Base-by-base conservation (phyloP, 352 stramenopile species). In the Pythium coloratum region DNA sequence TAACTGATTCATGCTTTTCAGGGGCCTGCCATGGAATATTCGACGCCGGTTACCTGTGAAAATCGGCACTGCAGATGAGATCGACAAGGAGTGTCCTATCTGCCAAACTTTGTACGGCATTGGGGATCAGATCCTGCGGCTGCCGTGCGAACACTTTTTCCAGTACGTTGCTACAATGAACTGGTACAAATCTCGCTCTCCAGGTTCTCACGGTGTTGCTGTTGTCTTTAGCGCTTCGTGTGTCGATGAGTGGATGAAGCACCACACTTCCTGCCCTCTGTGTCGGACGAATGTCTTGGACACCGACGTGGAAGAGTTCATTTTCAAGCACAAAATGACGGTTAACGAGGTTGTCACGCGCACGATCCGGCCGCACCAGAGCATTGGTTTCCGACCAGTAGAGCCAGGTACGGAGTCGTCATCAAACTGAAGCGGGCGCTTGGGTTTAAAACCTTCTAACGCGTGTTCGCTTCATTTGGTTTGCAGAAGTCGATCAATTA, bases 121-220 rank as follows among this genome's bases (percentile, higher is more conserved):
- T 56, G 85, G 87, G 3, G 86, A 93, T 63, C 84, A 94, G 55
- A 93, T 95, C 50, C 82, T 91, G 32, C 93, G 85, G 42, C 68
- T 95, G 24, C 84, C 85, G 3, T 95, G 87, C 34, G 80, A 95
- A 54, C 87, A 95, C 53, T 95, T 93, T 58, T 95, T 95, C 75
- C 87, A 95, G 85, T 95, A 81, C 59, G 83, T 67, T 20, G 10
- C 46, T 47, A 60, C 33, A 2, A 38, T 38, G 38, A 44, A 12
- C 36, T 12, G 12, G 12, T 12, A 24, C 12, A 16, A 12, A 14
- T 44, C 2, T 7, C 10, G 4, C 16, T 10, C 36, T 44, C 36
- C 36, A 44, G 20, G 20, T 44, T 14, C 36, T 44, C 28, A 55
- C 46, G 12, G 18, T 67, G 28, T 51, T 16, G 47, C 20, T 28